Evolutionary conservation across 768 basidiomycete species (phyloP), one percentile per base, ranked within the genome.

Genomic region (Boletus speciosus): DNA sequence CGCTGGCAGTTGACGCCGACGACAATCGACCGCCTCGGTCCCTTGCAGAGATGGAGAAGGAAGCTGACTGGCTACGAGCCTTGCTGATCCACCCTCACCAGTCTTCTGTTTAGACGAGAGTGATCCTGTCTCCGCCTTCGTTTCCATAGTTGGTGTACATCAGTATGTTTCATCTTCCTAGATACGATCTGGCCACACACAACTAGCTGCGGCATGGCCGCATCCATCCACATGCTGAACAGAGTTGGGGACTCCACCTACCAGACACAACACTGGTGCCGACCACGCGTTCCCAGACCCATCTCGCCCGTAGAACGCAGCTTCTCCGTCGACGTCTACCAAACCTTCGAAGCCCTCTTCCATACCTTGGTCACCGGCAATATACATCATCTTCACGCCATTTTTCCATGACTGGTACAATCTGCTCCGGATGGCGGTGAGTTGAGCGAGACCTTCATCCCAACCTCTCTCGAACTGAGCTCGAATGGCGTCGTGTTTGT

Each of bases 1-100:
- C 73, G 7, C 66, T 87, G 29, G 78, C 72, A 49, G 82, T 90
- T 19, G 86, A 90, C 61, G 83, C 81, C n/a, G 86, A 89, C 52
- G 88, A 87, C 27, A 75, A 80, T 54, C 73, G 90, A 51, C 61
- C 61, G n/a, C 79, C 86, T 29, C 77, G 93, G 49, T 74, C 79
- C 7, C 59, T 79, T 57, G 77, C 83, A 52, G 92, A 94, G 54
- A 94, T 94, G 93, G 81, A 84, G 68, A 74, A 75, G 51, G 92
- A 95, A 69, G 90, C 91, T 1, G 63, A 54, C 19, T 88, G 88
- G 87, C 68, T 94, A 34, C 75, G 69, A 51, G 66, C 65, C 2
- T 81, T 91, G 57, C 87, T 88, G 58, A 54, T 61, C 31, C 37
- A 40, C 45, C 19, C 54, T 16, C 49, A 32, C 14, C 38, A 55